phyloP scores from a whole-genome alignment of 139 green algal genomes.

The Chloropicon primus region DNA sequence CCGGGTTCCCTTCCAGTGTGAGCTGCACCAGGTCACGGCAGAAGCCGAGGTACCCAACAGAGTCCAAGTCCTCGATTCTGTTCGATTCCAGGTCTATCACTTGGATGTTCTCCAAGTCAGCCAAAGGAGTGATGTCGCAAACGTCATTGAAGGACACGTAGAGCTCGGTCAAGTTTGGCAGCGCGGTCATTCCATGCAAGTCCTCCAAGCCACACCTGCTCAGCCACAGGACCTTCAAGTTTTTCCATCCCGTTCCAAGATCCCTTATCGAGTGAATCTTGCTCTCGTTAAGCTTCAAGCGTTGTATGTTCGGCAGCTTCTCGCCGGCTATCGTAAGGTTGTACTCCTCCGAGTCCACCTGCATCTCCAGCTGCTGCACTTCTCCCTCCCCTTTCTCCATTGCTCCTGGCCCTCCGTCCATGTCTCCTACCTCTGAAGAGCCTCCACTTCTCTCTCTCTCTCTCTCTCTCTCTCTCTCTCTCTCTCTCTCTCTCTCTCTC shows the following conservation, averaged over 20 bases:
- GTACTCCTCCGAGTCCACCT: neutral
- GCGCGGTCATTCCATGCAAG: constrained; percentile 2
- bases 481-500: no score
- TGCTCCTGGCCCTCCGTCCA: no score
- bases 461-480: no score
- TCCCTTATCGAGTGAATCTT: constrained; percentile 3
- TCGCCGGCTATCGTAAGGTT: neutral
- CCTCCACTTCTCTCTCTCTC: no score
- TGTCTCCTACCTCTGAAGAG: no score
- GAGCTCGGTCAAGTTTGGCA: constrained; percentile 12
- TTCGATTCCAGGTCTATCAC: constrained; percentile 14
- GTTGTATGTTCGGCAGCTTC: constrained; percentile 3
- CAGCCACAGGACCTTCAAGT: constrained; percentile 9
- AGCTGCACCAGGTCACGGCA: constrained; percentile 4
- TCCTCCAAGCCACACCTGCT: neutral
- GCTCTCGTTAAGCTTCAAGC: constrained; percentile 8
- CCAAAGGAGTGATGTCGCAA: constrained; percentile 2
- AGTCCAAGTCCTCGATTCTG: neutral
- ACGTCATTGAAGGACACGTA: constrained; percentile 20
- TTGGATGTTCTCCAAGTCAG: constrained; percentile 5
- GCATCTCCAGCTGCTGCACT: neutral
- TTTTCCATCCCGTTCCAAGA: constrained; percentile 6
- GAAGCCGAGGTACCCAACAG: constrained; percentile 1
- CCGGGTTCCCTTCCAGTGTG: constrained; percentile 7
- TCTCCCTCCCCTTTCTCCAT: no score